Percentiles rank a stretch among this genome's conserved stretches.
Conservation (phyloP, 768 basidiomycete genomes). For the Solioccasus polychromus region DNA sequence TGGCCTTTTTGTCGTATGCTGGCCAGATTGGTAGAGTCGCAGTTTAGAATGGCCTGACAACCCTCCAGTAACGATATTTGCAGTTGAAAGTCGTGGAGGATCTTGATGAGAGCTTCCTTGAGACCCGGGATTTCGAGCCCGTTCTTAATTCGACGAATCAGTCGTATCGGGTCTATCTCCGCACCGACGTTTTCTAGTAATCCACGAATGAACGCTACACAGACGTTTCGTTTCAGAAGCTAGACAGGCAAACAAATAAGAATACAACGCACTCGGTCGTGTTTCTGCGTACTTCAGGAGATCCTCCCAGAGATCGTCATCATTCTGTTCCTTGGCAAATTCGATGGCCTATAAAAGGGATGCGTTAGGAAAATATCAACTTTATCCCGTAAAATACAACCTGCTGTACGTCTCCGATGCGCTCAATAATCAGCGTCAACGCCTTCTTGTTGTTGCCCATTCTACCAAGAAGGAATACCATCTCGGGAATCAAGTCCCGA, state of each 20-base stretch:
- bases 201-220: slow-evolving; percentile 85
- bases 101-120: slow-evolving; percentile 93
- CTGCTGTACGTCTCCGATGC: slow-evolving; percentile 87
- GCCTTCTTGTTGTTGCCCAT: slow-evolving; percentile 99
- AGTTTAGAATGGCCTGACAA: slow-evolving; percentile 81
- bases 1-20: slow-evolving; percentile 70
- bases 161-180: slow-evolving; percentile 91
- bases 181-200: slow-evolving; percentile 94
- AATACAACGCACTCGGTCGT: slow-evolving; percentile 61
- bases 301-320: slow-evolving; percentile 98
- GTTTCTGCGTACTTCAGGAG: slow-evolving; percentile 92
- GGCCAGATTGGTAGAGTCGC: slow-evolving; percentile 76
- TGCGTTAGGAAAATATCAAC: slow-evolving; percentile 1
- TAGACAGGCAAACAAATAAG: neutral
- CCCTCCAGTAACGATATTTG: slow-evolving; percentile 93
- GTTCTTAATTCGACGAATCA: slow-evolving; percentile 93
- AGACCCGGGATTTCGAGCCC: slow-evolving; percentile 95
- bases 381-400: slow-evolving; percentile 39
- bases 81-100: slow-evolving; percentile 92
- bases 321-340: slow-evolving; percentile 95
- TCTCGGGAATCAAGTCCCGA: slow-evolving; percentile 86
- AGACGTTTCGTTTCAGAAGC: slow-evolving; percentile 2
- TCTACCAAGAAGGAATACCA: slow-evolving; percentile 94
- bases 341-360: slow-evolving; percentile 74
- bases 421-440: slow-evolving; percentile 90